A percentile compares a stretch with the other conserved stretches of the same genome.
Evolutionary conservation across 345 rosid species (phyloP).

Genomic region (Lepidium sativum): DNA sequence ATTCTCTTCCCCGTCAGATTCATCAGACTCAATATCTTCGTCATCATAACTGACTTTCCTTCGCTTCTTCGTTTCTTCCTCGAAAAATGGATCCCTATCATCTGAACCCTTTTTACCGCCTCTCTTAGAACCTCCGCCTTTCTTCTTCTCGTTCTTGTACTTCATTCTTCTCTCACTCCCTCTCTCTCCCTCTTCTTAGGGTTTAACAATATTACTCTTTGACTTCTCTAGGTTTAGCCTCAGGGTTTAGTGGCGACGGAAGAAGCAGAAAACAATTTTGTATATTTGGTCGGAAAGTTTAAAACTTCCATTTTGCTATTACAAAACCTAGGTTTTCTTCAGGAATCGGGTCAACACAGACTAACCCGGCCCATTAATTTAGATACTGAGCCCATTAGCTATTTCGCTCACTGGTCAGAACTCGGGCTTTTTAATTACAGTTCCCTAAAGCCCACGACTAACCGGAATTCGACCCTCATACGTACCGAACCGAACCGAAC

Average conservation of each 20-base stretch:
- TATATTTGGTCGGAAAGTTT: conserved; percentile 24
- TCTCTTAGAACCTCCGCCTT: conserved; percentile 22
- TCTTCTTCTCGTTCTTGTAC: conserved; percentile 31
- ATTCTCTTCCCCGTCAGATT: conserved; percentile 42
- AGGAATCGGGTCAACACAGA: no score
- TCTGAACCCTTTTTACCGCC: conserved; percentile 25
- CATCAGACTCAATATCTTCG: conserved; percentile 56
- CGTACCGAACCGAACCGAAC: conserved; percentile 9
- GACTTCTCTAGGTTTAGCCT: conserved; percentile 7
- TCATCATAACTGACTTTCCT: conserved; percentile 44
- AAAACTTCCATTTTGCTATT: not conserved
- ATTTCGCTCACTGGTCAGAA: not conserved
- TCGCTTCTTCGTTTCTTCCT: conserved; percentile 37
- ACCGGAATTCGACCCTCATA: not conserved
- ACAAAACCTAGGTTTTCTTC: no score
- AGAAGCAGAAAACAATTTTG: not conserved
- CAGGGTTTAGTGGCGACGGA: conserved; percentile 31
- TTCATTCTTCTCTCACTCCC: conserved; percentile 7
- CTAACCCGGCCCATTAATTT: no score
- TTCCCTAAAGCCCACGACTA: not conserved
- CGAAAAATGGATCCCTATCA: conserved; percentile 45
- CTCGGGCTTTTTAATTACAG: not conserved
- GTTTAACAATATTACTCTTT: not conserved
- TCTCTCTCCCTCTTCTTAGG: not conserved
- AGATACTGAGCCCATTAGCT: not conserved